These are phyloP conservation scores for Russula griseocarnosa DNA, from an alignment of 768 basidiomycete species.

Conservation along the genomic window DNA sequence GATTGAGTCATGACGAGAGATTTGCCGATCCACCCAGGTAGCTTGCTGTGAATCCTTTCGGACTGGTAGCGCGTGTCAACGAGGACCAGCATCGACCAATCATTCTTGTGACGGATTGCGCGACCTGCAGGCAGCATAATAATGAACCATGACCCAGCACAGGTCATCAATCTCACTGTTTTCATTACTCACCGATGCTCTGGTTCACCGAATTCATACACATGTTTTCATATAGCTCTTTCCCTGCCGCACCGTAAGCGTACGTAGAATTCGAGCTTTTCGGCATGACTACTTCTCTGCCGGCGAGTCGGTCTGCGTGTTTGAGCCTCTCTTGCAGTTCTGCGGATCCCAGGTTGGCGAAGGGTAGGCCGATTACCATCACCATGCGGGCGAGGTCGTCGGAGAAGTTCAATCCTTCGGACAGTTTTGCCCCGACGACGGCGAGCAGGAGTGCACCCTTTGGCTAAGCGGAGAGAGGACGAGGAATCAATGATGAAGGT, in stretches of 20 bases:
- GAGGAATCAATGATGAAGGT: neutral
- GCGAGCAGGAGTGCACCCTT: conserved; percentile 83
- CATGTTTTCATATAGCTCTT: conserved; percentile 86
- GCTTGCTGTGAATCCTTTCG: conserved; percentile 62
- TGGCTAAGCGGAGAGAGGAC: conserved; percentile 23
- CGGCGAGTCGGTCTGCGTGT: conserved; percentile 65
- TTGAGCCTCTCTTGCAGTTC: conserved; percentile 90
- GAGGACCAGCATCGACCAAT: conserved; percentile 89
- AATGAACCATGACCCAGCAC: neutral
- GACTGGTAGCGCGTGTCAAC: conserved; percentile 80
- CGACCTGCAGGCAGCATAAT: conserved; percentile 52
- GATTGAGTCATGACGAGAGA: conserved; percentile 20
- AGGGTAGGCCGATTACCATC: conserved; percentile 85
- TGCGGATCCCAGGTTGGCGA: conserved; percentile 85
- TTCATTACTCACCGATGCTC: conserved; percentile 69
- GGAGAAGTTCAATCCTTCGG: conserved; percentile 73
- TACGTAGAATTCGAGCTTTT: conserved; percentile 30
- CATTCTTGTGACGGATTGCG: conserved; percentile 84
- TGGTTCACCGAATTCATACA: conserved; percentile 96
- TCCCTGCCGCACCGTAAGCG: conserved; percentile 41
- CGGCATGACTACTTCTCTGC: conserved; percentile 47
- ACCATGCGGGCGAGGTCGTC: conserved; percentile 69
- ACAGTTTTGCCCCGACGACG: conserved; percentile 95
- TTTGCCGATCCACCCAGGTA: conserved; percentile 88
- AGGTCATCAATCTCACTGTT: neutral